Base-by-base conservation (phyloP, 805 yeast species). In the Maudiozyma serrabonitensis region DNA sequence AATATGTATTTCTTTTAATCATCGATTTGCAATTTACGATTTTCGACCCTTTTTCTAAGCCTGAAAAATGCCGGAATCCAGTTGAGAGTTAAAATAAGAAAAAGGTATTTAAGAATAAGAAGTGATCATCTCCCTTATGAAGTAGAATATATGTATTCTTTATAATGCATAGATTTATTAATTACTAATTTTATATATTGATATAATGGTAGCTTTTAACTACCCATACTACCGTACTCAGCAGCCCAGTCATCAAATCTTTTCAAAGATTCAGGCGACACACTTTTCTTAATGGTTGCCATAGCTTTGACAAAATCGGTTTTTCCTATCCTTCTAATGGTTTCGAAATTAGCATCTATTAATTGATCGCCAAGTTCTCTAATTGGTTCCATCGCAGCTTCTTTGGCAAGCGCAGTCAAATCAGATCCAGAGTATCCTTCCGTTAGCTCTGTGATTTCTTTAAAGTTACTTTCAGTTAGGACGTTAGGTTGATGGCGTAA, bases 341-440 rank as follows among this genome's bases (percentile, higher is more conserved):
- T 83, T 49, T 84, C 88, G 43, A 87, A 83, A 8, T 87, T 74
- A 0, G 80, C 78, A 38, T 73, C 69, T 56, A 91, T 71, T 50
- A 93, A 72, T 48, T 84, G 81, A 50, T 91, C 98, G 5, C 98
- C 98, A 34, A 93, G 70, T 31, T 88, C 82, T 54, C 99, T 74
- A 43, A 93, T 73, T 0, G 99, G 98, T 2, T 95, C 96, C 97
- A 91, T 91, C 1, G 98, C 99, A 3, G 97, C 95, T 62, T 91
- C 99, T 67, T 93, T 93, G 2, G 98, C 96, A 54, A 91, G 70
- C 1, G 97, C 95, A 0, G 98, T 93, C 45, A 91, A 79, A 67
- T 91, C 99, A 55, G 95, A 83, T 1, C 98, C 98, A 13, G 96
- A 87, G 65, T 83, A 88, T 1, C 88, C 93, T n/a, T 82, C 81